A percentile compares a stretch with the other conserved stretches of the same genome.
Evolutionary conservation across 1,284 basidiomycete genomes (phyloP).

Genomic region (Bondarzewia mesenterica): DNA sequence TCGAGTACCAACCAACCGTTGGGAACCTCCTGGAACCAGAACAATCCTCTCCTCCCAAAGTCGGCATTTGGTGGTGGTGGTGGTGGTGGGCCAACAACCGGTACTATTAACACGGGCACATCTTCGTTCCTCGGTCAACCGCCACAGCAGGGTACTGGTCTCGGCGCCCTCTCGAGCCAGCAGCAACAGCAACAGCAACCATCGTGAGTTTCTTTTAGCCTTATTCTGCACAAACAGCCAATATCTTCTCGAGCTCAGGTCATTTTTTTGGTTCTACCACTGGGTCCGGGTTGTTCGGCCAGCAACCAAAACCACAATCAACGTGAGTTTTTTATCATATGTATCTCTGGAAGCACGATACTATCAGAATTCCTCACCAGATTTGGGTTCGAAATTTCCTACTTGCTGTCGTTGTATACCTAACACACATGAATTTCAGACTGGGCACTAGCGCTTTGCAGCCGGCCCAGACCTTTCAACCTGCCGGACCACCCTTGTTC

Average conservation of each 20-base stretch:
- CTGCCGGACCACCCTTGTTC: constrained; percentile 40
- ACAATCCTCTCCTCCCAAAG: constrained; percentile 10
- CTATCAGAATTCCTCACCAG: too few species aligned
- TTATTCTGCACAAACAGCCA: neutral
- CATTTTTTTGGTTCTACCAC: neutral
- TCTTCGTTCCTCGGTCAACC: constrained; percentile 10
- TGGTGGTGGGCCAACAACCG: neutral
- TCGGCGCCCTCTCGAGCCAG: constrained; percentile 9
- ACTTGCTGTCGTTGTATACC: neutral
- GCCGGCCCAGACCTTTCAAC: constrained; percentile 13
- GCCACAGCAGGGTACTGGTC: constrained; percentile 8
- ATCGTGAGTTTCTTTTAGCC: neutral
- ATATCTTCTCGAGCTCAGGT: neutral
- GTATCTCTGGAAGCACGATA: neutral
- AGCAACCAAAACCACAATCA: constrained; percentile 6
- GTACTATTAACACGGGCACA: constrained; percentile 1
- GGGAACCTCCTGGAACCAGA: constrained; percentile 7
- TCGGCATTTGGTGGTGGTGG: constrained; percentile 6
- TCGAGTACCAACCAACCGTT: constrained; percentile 6
- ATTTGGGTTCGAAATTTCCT: constrained; percentile 9
- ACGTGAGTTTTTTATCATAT: neutral
- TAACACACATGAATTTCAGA: neutral
- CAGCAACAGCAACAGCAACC: constrained; percentile 2
- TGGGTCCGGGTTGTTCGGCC: neutral
- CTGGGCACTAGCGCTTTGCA: constrained; percentile 8